These are phyloP conservation scores for Jatropha curcas DNA, from an alignment of 345 rosid species.

Conservation along the genomic window DNA sequence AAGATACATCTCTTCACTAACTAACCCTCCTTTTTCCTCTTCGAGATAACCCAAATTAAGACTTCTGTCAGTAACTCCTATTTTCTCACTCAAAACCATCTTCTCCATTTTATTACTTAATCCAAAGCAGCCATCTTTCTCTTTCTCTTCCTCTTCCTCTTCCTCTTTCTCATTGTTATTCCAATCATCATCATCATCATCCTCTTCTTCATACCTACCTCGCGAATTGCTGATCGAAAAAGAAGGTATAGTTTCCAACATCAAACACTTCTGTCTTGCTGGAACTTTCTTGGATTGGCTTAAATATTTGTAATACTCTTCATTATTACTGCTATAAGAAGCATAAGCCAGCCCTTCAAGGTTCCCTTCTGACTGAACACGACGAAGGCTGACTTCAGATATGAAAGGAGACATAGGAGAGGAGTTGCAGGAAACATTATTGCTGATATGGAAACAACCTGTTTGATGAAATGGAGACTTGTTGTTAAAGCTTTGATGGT, in stretches of 20 bases:
- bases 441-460: slow-evolving; percentile 17
- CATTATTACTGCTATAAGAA: slow-evolving; percentile 22
- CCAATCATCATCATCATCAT: slow-evolving; percentile 1
- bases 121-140: not conserved
- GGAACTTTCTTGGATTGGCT: slow-evolving; percentile 25
- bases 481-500: slow-evolving; percentile 23
- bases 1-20: slow-evolving; percentile 38
- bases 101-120: slow-evolving; percentile 6
- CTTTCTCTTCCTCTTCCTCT: slow-evolving; percentile 15
- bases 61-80: slow-evolving; percentile 1
- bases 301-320: not conserved
- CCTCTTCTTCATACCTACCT: slow-evolving; percentile 21
- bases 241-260: slow-evolving; percentile 54
- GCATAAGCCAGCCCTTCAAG: slow-evolving; percentile 42
- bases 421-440: slow-evolving; percentile 31
- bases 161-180: slow-evolving; percentile 27
- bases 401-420: slow-evolving; percentile 50
- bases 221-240: slow-evolving; percentile 33
- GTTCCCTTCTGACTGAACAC: slow-evolving; percentile 60
- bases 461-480: slow-evolving; percentile 10
- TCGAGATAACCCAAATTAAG: slow-evolving; percentile 23
- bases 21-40: slow-evolving; percentile 17
- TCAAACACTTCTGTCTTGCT: slow-evolving; percentile 29
- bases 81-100: slow-evolving; percentile 23
- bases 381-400: slow-evolving; percentile 38